Evolutionary conservation across 352 stramenopile genomes (phyloP), one percentile per base, ranked within the genome.

Genomic region (Phytophthora niederhauseri): DNA sequence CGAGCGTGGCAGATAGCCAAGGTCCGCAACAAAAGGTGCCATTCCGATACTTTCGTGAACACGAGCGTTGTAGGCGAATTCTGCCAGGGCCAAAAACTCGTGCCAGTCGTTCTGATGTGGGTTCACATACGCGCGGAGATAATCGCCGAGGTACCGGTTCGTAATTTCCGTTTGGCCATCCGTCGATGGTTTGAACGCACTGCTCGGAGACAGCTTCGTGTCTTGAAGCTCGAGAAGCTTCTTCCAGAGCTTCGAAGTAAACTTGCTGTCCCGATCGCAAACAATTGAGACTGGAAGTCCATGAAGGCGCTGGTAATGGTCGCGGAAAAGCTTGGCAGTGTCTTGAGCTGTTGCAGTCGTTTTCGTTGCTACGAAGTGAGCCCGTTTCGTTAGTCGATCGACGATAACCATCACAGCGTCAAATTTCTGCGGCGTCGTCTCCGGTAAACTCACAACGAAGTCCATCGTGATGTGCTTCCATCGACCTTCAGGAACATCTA

Each of bases 391-490:
- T 14, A 59, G n/a, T 1, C 54, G 51, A 41, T 72, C 51, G 0
- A 59, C 31, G 0, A 62, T 49, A 17, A 59, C 65, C 43, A 67
- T 50, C 8, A 72, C 36, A 28, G 58, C 22, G n/a, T 61, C 24
- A 4, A 15, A 38, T 14, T 49, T 36, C 0, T 46, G 17, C 0
- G n/a, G 31, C 24, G 57, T 57, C 15, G 65, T 59, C 1, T 24
- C 38, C 0, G 34, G 49, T 4, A 65, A n/a, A 0, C 3, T 0
- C 3, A 51, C 6, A 7, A 70, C 30, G 8, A 70, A 56, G 8
- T 65, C 48, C 56, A 70, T 60, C 5, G 64, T 31, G 4, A 65
- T 9, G n/a, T 70, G 55, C 2, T 31, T 56, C 41, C 50, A 70
- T 0, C 55, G 19, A 9, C 9, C 50, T 6, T 54, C n/a, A 0